Evolutionary conservation across 352 stramenopile genomes (phyloP), one percentile per base, ranked within the genome.

Genomic region (Globisporangium spiculum): DNA sequence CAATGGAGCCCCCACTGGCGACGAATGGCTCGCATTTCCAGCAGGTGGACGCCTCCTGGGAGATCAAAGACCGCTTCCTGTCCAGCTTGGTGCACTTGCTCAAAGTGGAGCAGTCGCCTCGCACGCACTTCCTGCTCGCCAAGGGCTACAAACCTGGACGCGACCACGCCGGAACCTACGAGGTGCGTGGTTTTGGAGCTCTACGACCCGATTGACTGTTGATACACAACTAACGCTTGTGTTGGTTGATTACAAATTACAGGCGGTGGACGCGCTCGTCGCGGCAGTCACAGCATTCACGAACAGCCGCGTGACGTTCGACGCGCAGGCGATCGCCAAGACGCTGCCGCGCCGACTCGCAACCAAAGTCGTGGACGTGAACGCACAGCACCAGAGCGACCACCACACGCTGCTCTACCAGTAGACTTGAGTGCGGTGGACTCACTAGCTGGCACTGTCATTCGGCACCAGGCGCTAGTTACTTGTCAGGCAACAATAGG

Each of bases 131-230:
- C 57, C 58, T 92, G 61, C 66, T 90, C 18, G 72, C 74, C 34
- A 92, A 92, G 58, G 84, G 81, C 46, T 89, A 92, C 76, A 79
- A 80, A 16, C 84, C 84, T 3, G 80, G 84, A 27, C 80, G 78
- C 50, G 70, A 89, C 32, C 63, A 81, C 64, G 64, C 71, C 0
- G 82, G 72, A 4, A 88, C 77, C 2, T 80, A 86, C 20, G 83
- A 91, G 48, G 72, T 70, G 58, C 41, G 26, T 54, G n/a, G 7
- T n/a, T 20, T 46, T 14, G 38, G 38, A 46, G 38, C 38, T 46
- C 16, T 44, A 44, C 12, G 36, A 44, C 9, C 1, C 36, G 36
- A 44, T 44, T 44, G 36, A 16, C 36, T 44, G 10, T 44, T 12
- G 12, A 30, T 4, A 10, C n/a, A 26, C 9, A 44, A 9, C 38